Evolutionary conservation across 2,329 filamentous ascomycete genomes (phyloP).

Genomic region (Sporothrix humicola): DNA sequence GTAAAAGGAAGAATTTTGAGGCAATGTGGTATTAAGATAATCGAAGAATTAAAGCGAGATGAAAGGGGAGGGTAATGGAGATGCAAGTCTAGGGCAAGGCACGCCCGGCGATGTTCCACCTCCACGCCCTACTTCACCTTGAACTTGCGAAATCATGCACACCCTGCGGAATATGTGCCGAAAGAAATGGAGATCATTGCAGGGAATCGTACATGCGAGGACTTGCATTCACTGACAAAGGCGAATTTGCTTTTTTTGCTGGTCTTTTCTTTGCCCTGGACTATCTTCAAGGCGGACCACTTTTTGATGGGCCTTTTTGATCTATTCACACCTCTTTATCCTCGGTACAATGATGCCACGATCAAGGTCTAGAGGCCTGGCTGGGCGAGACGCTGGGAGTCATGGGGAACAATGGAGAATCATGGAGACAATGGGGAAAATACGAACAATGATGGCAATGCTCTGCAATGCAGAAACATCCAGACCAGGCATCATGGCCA

Average conservation of each 20-base stretch:
- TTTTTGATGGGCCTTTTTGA: background rate
- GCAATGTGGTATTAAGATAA: background rate
- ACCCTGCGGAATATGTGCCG: constrained; percentile 12
- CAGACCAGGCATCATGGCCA: background rate
- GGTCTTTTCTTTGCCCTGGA: background rate
- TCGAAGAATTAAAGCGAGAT: background rate
- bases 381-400: background rate
- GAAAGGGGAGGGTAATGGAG: background rate
- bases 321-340: background rate
- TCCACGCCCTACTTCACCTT: background rate
- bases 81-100: background rate
- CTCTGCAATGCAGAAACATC: background rate
- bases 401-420: background rate
- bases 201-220: background rate
- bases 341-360: constrained; percentile 11
- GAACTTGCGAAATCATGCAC: background rate
- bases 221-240: background rate
- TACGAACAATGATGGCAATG: background rate
- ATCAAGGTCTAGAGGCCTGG: background rate
- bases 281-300: background rate
- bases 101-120: background rate
- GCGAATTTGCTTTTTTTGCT: background rate
- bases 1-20: background rate
- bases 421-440: background rate
- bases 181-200: background rate